Conservation (phyloP, 2,329 filamentous ascomycete genomes). For the Phaeosphaeriaceae sp. region DNA sequence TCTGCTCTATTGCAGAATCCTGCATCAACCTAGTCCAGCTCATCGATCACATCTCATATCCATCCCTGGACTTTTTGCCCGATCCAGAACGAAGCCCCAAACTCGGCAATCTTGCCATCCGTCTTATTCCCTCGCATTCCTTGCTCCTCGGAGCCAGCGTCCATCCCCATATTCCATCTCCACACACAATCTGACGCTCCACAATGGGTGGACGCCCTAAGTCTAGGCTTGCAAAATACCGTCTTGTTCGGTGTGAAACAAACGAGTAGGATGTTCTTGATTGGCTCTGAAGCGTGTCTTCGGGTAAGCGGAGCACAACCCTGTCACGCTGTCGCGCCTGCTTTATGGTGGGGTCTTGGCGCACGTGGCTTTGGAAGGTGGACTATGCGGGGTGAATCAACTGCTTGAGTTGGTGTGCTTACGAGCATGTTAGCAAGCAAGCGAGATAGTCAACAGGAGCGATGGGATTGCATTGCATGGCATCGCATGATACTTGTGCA, state of each 20-base stretch:
- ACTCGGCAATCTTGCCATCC: neutral
- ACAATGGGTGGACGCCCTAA: too few species aligned
- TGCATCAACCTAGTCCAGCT: neutral
- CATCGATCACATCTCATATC: too few species aligned
- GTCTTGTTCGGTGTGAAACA: neutral
- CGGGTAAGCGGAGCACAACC: neutral
- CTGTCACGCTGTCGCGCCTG: neutral
- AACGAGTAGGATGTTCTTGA: neutral
- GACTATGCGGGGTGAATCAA: conserved; percentile 11
- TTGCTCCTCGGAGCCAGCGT: neutral
- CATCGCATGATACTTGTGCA: neutral
- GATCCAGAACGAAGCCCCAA: neutral
- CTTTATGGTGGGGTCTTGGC: neutral
- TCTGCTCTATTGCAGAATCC: too few species aligned
- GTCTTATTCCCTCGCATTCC: neutral
- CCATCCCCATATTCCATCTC: neutral
- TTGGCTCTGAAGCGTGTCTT: neutral
- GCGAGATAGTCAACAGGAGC: neutral
- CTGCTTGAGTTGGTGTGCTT: neutral
- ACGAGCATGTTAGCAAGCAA: neutral
- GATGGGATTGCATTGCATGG: neutral
- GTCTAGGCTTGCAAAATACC: too few species aligned
- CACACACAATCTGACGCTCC: neutral
- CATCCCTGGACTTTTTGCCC: too few species aligned
- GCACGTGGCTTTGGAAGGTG: conserved; percentile 11